These are phyloP conservation scores for Persicaria tinctoria DNA, from an alignment of 148 eudicot genomes.

Conservation along the genomic window DNA sequence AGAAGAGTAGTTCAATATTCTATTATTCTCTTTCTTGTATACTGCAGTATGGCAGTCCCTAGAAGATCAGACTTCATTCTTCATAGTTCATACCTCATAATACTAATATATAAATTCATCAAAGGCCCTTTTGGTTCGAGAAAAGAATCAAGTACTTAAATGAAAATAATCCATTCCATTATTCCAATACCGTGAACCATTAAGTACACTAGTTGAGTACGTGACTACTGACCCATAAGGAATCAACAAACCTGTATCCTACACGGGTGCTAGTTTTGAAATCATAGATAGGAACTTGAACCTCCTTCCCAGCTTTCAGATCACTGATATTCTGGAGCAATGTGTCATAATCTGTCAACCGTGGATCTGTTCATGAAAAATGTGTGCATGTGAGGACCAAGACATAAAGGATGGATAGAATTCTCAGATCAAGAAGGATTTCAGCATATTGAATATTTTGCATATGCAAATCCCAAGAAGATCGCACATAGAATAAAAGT, in stretches of 20 bases:
- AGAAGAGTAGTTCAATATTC: background rate
- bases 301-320: conserved; percentile 65
- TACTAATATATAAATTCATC: background rate
- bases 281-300: conserved; percentile 77
- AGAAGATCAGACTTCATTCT: background rate
- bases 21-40: background rate
- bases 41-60: background rate
- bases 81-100: background rate
- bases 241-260: conserved; percentile 61
- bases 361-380: conserved; percentile 57
- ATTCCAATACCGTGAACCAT: background rate
- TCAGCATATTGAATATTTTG: background rate
- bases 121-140: background rate
- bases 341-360: conserved; percentile 89
- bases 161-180: background rate
- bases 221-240: background rate
- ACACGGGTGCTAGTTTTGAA: conserved; percentile 85
- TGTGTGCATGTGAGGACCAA: background rate
- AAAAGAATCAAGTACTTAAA: background rate
- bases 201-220: background rate
- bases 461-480: background rate
- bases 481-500: background rate
- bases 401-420: background rate
- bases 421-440: background rate
- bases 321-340: conserved; percentile 78